A percentile compares a stretch with the other conserved stretches of the same genome.
Conservation (phyloP, 306 rosid species). For the Castanopsis chinensis region DNA sequence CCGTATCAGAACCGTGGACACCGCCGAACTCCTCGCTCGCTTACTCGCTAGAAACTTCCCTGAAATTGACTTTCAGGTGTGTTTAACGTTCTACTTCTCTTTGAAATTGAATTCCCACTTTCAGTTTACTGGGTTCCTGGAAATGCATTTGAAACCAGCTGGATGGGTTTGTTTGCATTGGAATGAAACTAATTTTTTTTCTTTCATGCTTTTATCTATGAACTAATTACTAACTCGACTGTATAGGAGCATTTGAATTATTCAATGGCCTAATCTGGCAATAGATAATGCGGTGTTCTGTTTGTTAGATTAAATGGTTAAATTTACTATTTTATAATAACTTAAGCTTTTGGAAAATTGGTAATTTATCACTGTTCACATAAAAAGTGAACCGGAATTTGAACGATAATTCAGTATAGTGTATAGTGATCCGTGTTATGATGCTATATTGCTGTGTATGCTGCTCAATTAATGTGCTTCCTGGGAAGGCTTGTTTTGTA, state of each 20-base stretch:
- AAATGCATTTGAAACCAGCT: too few species aligned
- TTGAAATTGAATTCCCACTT: not conserved
- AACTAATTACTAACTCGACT: not conserved
- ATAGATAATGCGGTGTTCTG: not conserved
- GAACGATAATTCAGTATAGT: not conserved
- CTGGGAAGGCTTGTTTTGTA: not conserved
- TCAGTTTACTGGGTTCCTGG: not conserved
- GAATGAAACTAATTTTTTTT: too few species aligned
- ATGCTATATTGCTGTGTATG: not conserved
- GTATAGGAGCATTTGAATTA: not conserved
- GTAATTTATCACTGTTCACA: not conserved
- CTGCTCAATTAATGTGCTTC: not conserved
- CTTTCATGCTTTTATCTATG: not conserved
- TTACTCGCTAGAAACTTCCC: slow-evolving; percentile 60
- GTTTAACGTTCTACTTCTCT: not conserved
- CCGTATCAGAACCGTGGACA: slow-evolving; percentile 50
- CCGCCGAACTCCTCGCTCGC: slow-evolving; percentile 62
- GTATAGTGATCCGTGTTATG: not conserved
- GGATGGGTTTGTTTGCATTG: too few species aligned
- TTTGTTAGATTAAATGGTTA: too few species aligned
- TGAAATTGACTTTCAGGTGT: slow-evolving; percentile 58
- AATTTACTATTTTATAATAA: too few species aligned
- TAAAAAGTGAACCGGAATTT: not conserved
- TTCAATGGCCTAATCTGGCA: not conserved
- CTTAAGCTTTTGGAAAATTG: too few species aligned